These are phyloP conservation scores for Angomonas deanei DNA, from an alignment of 208 protist genomes.

Conservation along the genomic window DNA sequence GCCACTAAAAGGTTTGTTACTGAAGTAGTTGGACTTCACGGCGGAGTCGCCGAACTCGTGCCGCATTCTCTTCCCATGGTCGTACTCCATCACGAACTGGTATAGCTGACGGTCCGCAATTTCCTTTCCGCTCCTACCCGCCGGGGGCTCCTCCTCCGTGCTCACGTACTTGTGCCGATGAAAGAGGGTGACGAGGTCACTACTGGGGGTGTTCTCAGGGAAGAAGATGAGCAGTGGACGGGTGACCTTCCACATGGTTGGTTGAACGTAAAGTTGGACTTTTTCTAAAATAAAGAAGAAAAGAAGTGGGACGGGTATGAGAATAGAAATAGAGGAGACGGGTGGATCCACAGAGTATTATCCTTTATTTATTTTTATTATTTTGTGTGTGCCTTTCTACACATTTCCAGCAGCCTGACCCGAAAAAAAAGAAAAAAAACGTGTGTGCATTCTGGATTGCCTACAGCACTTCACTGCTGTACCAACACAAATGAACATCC, in stretches of 20 bases:
- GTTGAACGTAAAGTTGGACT: no score
- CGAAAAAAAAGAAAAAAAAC: slow-evolving; percentile 2
- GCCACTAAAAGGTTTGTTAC: slow-evolving; percentile 25
- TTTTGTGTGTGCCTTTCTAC: no score
- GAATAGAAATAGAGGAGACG: no score
- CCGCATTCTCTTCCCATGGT: slow-evolving; percentile 17
- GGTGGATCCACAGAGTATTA: no score
- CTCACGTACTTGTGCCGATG: slow-evolving; percentile 2
- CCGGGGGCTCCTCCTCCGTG: not conserved
- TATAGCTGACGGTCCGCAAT: slow-evolving; percentile 17
- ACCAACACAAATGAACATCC: slow-evolving; percentile 66
- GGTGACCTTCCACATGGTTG: not conserved
- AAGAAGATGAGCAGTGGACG: not conserved
- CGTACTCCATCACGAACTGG: slow-evolving; percentile 45
- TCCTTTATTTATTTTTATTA: no score
- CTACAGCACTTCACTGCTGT: slow-evolving; percentile 53
- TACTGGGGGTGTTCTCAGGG: not conserved
- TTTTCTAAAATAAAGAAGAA: no score
- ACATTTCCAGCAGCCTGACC: no score
- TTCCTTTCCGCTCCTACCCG: not conserved
- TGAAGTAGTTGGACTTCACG: slow-evolving; percentile 5
- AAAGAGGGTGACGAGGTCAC: not conserved
- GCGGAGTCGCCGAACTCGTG: not conserved
- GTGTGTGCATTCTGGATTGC: not conserved
- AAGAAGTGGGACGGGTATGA: no score